Conservation (phyloP, 768 basidiomycete species). For the Tulasnella sp. region DNA sequence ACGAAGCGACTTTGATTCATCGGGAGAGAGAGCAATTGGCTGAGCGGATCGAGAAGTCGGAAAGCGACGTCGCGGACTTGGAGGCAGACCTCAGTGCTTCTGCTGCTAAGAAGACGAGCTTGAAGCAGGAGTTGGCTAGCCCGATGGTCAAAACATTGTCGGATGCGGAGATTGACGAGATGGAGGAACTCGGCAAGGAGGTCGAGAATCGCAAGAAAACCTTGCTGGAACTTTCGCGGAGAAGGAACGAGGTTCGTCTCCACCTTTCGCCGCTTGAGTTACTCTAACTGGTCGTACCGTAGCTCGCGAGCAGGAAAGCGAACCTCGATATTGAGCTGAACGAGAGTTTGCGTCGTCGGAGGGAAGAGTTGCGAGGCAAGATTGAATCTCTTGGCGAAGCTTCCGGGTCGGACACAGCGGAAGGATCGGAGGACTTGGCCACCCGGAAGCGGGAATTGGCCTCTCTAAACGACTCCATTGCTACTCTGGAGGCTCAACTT, state of each 20-base stretch:
- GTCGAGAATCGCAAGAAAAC: constrained; percentile 66
- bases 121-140: constrained; percentile 58
- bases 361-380: constrained; percentile 67
- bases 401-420: constrained; percentile 33
- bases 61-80: constrained; percentile 60
- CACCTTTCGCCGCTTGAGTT: background rate
- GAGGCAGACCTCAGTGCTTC: constrained; percentile 61
- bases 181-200: constrained; percentile 63
- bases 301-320: constrained; percentile 72
- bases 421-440: constrained; percentile 51
- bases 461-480: constrained; percentile 57
- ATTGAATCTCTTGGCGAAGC: constrained; percentile 65
- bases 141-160: constrained; percentile 71
- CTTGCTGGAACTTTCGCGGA: constrained; percentile 58
- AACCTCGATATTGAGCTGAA: constrained; percentile 86
- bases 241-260: constrained; percentile 57
- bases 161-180: constrained; percentile 56
- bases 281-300: background rate
- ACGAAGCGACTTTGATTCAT: constrained; percentile 50
- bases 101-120: constrained; percentile 54
- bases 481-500: constrained; percentile 52
- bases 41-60: constrained; percentile 53
- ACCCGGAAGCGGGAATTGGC: constrained; percentile 60
- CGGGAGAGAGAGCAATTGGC: constrained; percentile 64
- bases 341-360: constrained; percentile 72